Base-by-base conservation (phyloP, 2,329 filamentous ascomycete genomes). In the Colletotrichum salicis region DNA sequence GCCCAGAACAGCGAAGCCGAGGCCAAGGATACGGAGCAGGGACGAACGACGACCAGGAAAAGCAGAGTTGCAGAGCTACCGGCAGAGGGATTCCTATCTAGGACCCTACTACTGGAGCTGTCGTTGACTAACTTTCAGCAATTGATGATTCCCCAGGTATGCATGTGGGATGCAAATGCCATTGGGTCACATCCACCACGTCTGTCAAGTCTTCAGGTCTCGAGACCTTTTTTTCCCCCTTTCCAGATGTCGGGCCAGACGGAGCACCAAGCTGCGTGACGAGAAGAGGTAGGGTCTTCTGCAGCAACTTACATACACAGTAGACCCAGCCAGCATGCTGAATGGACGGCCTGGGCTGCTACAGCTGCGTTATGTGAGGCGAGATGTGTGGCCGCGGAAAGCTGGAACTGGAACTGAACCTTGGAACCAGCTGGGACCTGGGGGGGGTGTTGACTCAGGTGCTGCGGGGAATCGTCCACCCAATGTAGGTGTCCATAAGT, bases 201-300 rank as follows among this genome's bases (percentile, higher is more conserved):
- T 7, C n/a, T 24, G 37, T 31, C 56, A 67, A 31, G 33, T 58
- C 33, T 27, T 31, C 45, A 62, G 4, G 48, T n/a, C 31, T 22
- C 8, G 41, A 37, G 54, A 24, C 27, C n/a, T 35, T n/a, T 54
- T 15, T n/a, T 54, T 1, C 13, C 5, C 12, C 37, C 31, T 2
- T 24, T 67, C 48, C 19, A 54, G 35, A 62, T 58, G 52, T 57
- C 58, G 57, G 57, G 10, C 58, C 52, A 58, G 52, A 57, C 69
- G 69, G 69, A 71, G 45, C 59, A 69, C 33, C 54, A 71, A 29
- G 35, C 54, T 69, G 69, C 65, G 69, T 33, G 69, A 29, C n/a
- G 59, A 67, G 48, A 64, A 71, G 64, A 48, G 65, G 64, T 64
- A 48, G 65, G 64, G 52, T 68, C 37, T 67, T 41, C 24, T 55